Conservation (phyloP, 129 eudicot genomes). For the Chrysanthemum lavandulifolium region DNA sequence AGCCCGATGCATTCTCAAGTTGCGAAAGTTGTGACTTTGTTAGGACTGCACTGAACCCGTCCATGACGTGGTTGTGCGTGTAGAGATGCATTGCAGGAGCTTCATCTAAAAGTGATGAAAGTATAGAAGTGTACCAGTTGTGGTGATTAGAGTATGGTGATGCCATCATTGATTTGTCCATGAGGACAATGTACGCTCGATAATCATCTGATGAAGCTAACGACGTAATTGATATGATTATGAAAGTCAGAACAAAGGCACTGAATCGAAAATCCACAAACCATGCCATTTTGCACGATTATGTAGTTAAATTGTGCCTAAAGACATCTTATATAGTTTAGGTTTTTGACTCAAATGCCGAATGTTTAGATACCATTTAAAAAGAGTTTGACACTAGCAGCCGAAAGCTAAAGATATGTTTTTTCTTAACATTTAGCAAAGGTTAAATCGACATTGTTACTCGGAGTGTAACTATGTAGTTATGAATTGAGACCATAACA, state of each 20-base stretch:
- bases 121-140: constrained; percentile 47
- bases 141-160: constrained; percentile 39
- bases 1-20: neutral
- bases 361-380: constrained; percentile 18
- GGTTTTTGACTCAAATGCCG: constrained; percentile 5
- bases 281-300: constrained; percentile 17
- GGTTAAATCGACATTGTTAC: no score
- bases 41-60: constrained; percentile 47
- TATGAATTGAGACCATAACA: constrained; percentile 23
- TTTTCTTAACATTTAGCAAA: no score
- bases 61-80: constrained; percentile 44
- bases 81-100: constrained; percentile 36
- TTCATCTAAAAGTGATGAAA: constrained; percentile 37
- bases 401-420: constrained; percentile 17
- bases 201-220: constrained; percentile 30
- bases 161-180: constrained; percentile 53
- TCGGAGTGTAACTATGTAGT: constrained; percentile 2
- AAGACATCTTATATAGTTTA: constrained; percentile 7
- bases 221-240: constrained; percentile 7
- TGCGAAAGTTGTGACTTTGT: neutral
- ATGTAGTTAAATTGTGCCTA: constrained; percentile 20
- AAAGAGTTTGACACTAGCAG: neutral
- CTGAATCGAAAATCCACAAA: constrained; percentile 23
- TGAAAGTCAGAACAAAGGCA: constrained; percentile 15
- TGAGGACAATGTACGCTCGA: constrained; percentile 43